Evolutionary conservation across 768 basidiomycete species (phyloP), one percentile per base, ranked within the genome.

Genomic region (Kwoniella sp.): DNA sequence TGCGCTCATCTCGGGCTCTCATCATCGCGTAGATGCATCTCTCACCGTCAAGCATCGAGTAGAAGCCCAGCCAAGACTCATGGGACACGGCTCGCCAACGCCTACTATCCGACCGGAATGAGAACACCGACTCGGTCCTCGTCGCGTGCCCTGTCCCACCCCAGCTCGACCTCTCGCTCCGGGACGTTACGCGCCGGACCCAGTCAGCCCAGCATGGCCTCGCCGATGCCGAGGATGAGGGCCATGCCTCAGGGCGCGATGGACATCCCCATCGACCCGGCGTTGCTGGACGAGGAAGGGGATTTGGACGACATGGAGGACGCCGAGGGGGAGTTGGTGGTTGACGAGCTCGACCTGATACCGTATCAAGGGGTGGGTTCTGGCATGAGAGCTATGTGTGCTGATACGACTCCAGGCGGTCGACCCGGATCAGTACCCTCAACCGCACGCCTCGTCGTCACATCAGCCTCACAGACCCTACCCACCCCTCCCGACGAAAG

Each of bases 261-360:
- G n/a, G 52, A 54, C 23, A 58, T 58, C 22, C 56, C 52, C 12
- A 62, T 62, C 8, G 60, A 62, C 46, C 60, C 60, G 14, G 60
- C 53, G 2, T 34, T 62, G 27, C 31, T 62, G 20, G 28, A 40
- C 5, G 57, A 53, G 27, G 42, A 50, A 23, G 46, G 31, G 10
- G 53, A 54, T 10, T 17, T 46, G 25, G 52, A 60, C 37, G 60
- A 57, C 44, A 22, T 53, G 56, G 60, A 49, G 19, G 60, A 61
- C 45, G 60, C 60, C 4, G 60, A 61, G 29, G 60, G 60, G 8
- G 60, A 61, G 39, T n/a, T 57, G 28, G 60, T 57, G 10, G 60
- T 57, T 33, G 60, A 61, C 20, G 59, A 60, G 14, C 27, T 51
- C 14, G 57, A 51, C 46, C 26, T 54, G 29, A 43, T 40, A 17